A percentile compares a stretch with the other conserved stretches of the same genome.
phyloP scores from a whole-genome alignment of 2,329 filamentous ascomycete genomes.

The Ophiognomonia clavigignenti-juglandacearum region DNA sequence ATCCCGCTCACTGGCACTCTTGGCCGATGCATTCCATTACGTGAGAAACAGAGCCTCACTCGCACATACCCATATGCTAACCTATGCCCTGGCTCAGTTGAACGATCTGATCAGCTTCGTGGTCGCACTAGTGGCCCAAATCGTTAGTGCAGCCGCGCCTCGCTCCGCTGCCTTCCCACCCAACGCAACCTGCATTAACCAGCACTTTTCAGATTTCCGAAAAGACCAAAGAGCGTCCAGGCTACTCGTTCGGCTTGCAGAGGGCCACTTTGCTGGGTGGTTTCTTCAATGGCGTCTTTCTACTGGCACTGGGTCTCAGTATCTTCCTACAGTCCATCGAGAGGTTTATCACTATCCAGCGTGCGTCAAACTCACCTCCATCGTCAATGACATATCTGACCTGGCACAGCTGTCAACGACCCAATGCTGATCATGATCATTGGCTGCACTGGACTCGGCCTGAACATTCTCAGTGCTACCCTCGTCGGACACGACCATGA shows the following conservation, averaged over 20 bases:
- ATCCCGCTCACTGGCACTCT: slow-evolving; percentile 64
- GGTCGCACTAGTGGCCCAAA: slow-evolving; percentile 60
- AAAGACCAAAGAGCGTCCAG: slow-evolving; percentile 48
- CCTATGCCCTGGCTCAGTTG: slow-evolving; percentile 38
- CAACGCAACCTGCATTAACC: not conserved
- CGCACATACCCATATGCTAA: not conserved
- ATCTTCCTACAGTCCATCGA: slow-evolving; percentile 71
- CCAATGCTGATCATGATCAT: slow-evolving; percentile 65
- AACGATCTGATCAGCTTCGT: slow-evolving; percentile 68
- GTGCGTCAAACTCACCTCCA: slow-evolving; percentile 29
- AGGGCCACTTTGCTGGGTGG: slow-evolving; percentile 67
- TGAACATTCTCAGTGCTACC: slow-evolving; percentile 63
- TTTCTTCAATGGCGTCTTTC: slow-evolving; percentile 76
- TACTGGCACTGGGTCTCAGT: slow-evolving; percentile 66
- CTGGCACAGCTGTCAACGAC: slow-evolving; percentile 51
- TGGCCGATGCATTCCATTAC: slow-evolving; percentile 78
- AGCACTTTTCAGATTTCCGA: slow-evolving; percentile 49
- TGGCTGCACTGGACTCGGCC: slow-evolving; percentile 58
- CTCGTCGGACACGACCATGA: too few species aligned
- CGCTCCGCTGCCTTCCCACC: not conserved
- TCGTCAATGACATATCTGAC: slow-evolving; percentile 4
- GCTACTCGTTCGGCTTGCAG: slow-evolving; percentile 71
- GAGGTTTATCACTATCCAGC: slow-evolving; percentile 55
- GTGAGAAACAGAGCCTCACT: slow-evolving; percentile 35
- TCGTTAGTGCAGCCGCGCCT: slow-evolving; percentile 46